phyloP scores from a whole-genome alignment of 1,139 yeast genomes.

The Debaryomycetaceae sp. region DNA sequence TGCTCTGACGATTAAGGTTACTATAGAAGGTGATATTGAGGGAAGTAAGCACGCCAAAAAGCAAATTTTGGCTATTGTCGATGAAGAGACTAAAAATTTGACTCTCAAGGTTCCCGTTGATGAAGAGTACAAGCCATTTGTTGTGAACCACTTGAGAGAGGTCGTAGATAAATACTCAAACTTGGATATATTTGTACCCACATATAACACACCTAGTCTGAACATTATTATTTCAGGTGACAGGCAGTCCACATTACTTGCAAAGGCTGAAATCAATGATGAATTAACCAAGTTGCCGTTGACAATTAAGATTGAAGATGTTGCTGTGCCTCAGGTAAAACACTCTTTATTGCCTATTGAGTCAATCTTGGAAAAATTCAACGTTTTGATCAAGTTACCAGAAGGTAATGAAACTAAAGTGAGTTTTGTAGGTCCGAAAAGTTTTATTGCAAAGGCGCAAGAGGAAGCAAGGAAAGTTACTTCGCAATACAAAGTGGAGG shows the following conservation, averaged over 20 bases:
- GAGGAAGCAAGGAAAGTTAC: slow-evolving; percentile 53
- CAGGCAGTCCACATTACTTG: slow-evolving; percentile 53
- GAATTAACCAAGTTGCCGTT: slow-evolving; percentile 45
- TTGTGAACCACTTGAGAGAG: slow-evolving; percentile 25
- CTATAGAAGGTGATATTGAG: slow-evolving; percentile 81
- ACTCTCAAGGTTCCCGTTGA: slow-evolving; percentile 48
- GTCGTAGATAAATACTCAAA: slow-evolving; percentile 19
- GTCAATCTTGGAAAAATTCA: slow-evolving; percentile 45
- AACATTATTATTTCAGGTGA: slow-evolving; percentile 56
- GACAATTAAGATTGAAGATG: slow-evolving; percentile 34
- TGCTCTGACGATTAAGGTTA: slow-evolving; percentile 56
- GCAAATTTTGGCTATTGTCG: slow-evolving; percentile 69
- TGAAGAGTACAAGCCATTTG: slow-evolving; percentile 50
- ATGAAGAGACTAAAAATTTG: slow-evolving; percentile 65
- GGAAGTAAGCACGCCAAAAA: slow-evolving; percentile 74
- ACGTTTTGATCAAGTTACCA: slow-evolving; percentile 67
- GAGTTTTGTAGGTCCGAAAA: slow-evolving; percentile 61
- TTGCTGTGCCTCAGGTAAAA: slow-evolving; percentile 42
- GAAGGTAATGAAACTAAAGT: slow-evolving; percentile 43
- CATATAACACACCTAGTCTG: slow-evolving; percentile 19
- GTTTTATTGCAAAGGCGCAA: slow-evolving; percentile 59
- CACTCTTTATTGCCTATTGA: slow-evolving; percentile 47
- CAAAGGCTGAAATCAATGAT: slow-evolving; percentile 45
- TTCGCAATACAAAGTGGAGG: slow-evolving; percentile 53
- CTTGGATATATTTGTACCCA: slow-evolving; percentile 36